phyloP scores from a whole-genome alignment of 1,284 basidiomycete species.

The Vanrija sp. region DNA sequence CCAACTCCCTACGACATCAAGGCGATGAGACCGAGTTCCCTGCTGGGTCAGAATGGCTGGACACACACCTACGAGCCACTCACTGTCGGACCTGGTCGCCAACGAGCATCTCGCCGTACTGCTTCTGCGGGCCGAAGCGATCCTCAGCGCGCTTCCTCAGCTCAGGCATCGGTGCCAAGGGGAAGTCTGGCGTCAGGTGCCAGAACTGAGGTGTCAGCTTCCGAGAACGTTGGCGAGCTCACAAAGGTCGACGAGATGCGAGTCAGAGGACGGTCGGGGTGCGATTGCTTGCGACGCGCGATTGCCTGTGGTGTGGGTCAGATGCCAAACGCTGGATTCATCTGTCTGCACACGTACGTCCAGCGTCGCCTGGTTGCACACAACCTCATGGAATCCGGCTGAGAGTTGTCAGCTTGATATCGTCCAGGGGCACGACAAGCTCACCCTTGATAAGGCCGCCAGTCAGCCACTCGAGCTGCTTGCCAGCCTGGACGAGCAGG shows the following conservation, averaged over 20 bases:
- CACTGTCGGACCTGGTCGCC: slow-evolving; percentile 79
- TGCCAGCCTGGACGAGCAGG: slow-evolving; percentile 74
- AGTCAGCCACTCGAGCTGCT: slow-evolving; percentile 82
- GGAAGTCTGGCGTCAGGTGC: slow-evolving; percentile 80
- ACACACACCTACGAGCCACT: slow-evolving; percentile 27
- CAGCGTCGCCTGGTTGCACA: slow-evolving; percentile 73
- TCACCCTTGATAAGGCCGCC: slow-evolving; percentile 74
- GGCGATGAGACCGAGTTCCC: slow-evolving; percentile 76
- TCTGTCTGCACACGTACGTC: slow-evolving; percentile 51
- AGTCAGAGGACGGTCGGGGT: slow-evolving; percentile 73
- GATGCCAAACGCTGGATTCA: too few species aligned
- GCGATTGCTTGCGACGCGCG: slow-evolving; percentile 56
- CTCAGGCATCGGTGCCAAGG: slow-evolving; percentile 61
- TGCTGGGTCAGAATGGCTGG: slow-evolving; percentile 33
- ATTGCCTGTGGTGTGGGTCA: slow-evolving; percentile 55
- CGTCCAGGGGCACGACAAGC: background rate
- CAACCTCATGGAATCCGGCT: slow-evolving; percentile 86
- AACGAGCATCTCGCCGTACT: slow-evolving; percentile 74
- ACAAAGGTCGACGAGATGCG: slow-evolving; percentile 84
- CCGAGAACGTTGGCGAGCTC: slow-evolving; percentile 5
- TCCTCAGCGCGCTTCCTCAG: slow-evolving; percentile 51
- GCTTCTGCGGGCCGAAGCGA: slow-evolving; percentile 46
- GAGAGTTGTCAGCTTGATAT: slow-evolving; percentile 10
- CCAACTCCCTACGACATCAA: slow-evolving; percentile 54
- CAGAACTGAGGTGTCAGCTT: slow-evolving; percentile 58